These are phyloP conservation scores for Xylaria cubensis DNA, from an alignment of 495 filamentous ascomycete genomes.

Conservation along the genomic window DNA sequence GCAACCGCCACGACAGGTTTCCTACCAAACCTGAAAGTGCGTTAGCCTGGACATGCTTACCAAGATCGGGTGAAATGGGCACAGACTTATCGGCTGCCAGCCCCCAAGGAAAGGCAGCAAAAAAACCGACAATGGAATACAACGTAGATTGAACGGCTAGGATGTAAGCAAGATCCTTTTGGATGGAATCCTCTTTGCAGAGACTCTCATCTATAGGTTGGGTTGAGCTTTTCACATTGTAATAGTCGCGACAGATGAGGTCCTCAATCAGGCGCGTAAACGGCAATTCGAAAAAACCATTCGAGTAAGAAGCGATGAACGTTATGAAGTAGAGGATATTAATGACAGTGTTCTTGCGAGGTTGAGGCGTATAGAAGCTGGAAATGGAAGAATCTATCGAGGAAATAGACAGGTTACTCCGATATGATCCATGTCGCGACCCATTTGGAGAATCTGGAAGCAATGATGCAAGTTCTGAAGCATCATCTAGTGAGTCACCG, in stretches of 20 bases:
- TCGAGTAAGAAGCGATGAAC: slow-evolving; percentile 25
- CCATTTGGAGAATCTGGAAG: slow-evolving; percentile 9
- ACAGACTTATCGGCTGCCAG: slow-evolving; percentile 39
- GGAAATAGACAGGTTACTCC: slow-evolving; percentile 11
- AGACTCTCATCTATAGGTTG: slow-evolving; percentile 42
- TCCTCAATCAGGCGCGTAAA: slow-evolving; percentile 38
- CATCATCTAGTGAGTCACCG: slow-evolving; percentile 8
- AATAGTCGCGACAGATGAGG: slow-evolving; percentile 44
- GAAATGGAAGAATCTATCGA: slow-evolving; percentile 28
- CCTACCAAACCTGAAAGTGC: slow-evolving; percentile 53
- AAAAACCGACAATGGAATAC: slow-evolving; percentile 31
- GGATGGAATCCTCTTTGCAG: slow-evolving; percentile 45
- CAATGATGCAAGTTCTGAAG: slow-evolving; percentile 18
- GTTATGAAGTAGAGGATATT: slow-evolving; percentile 32
- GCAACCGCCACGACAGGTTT: slow-evolving; percentile 46
- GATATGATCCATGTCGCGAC: neutral
- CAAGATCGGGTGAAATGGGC: neutral
- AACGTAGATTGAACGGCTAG: slow-evolving; percentile 36
- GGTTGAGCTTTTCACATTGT: slow-evolving; percentile 26
- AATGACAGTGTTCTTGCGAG: slow-evolving; percentile 14
- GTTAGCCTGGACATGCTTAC: slow-evolving; percentile 42
- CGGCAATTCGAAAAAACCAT: slow-evolving; percentile 31
- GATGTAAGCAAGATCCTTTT: slow-evolving; percentile 42
- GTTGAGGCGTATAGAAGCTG: slow-evolving; percentile 24
- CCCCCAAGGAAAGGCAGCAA: slow-evolving; percentile 39